Base-by-base conservation (phyloP, 2,329 filamentous ascomycete genomes). In the Shiraia bambusicola region DNA sequence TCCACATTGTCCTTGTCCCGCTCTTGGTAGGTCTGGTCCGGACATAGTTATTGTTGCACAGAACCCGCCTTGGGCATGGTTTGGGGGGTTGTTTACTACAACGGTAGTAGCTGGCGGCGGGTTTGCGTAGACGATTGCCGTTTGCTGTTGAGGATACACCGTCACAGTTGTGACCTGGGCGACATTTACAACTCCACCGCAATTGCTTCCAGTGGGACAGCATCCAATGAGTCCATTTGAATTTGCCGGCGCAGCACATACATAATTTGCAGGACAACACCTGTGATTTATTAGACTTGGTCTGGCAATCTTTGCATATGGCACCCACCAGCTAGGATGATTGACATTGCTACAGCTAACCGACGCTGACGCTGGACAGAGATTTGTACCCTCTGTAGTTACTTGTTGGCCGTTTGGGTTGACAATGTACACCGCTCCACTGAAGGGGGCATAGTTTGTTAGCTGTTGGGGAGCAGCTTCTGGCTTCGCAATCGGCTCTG, bases 321-420 rank as follows among this genome's bases (percentile, higher is more conserved):
- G 4, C 30, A 43, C 69, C 49, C 52, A 75, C 73, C 70, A 76
- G 38, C 69, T 67, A 6, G 69, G 62, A 30, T 70, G 61, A 25
- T 65, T 56, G 34, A 75, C 71, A 22, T 58, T 66, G 31, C 62
- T 66, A 51, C 73, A 76, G 51, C 68, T 71, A 40, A 69, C 48
- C 2, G 63, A 63, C n/a, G 65, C 66, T 3, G 56, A 56, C 8
- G 52, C 52, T 16, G 67, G 67, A 42, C 67, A 70, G 37, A 52
- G 50, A 35, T 66, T 65, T 13, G 55, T 39, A n/a, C 47, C 49
- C 43, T 63, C 52, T 46, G 72, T 60, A 15, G 56, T 62, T 16
- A 69, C 56, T 12, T 63, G 51, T 35, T 61, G 52, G 17, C 65
- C 66, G 38, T 65, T 51, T 8, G 63, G 49, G 15, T 58, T 49